Evolutionary conservation across 2,329 filamentous ascomycete genomes (phyloP).

Genomic region (Epicoccum sorghinum): DNA sequence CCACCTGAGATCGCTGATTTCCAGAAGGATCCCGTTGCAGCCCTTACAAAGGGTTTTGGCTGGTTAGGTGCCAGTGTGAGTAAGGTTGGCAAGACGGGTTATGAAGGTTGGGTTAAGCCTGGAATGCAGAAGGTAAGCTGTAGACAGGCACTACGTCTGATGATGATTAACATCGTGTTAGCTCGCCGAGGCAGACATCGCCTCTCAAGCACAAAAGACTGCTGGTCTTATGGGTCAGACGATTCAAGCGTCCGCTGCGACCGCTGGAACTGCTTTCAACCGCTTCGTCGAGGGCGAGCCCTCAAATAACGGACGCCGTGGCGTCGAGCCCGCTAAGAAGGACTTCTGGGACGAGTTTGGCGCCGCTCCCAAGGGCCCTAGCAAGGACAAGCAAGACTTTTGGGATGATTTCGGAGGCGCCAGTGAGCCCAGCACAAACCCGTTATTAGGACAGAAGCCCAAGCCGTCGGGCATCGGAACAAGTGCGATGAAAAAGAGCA

Average conservation of each 20-base stretch:
- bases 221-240: constrained; percentile 63
- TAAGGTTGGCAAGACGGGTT: constrained; percentile 89
- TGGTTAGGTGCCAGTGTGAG: constrained; percentile 90
- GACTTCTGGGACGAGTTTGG: constrained; percentile 70
- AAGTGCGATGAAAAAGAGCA: constrained; percentile 64
- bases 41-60: constrained; percentile 88
- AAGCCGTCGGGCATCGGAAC: constrained; percentile 64
- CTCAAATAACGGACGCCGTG: constrained; percentile 12
- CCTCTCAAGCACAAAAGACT: constrained; percentile 64
- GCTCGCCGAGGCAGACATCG: constrained; percentile 72
- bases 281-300: constrained; percentile 82
- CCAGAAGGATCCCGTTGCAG: constrained; percentile 86
- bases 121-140: constrained; percentile 78
- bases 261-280: constrained; percentile 79
- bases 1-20: constrained; percentile 82
- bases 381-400: constrained; percentile 59
- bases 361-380: constrained; percentile 60
- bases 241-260: constrained; percentile 70
- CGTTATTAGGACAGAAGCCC: constrained; percentile 42
- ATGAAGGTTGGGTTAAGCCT: constrained; percentile 90
- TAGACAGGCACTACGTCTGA: not conserved
- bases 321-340: constrained; percentile 66
- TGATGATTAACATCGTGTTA: constrained; percentile 44
- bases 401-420: constrained; percentile 55
- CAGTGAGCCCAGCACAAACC: constrained; percentile 29